Percentiles rank a stretch among this genome's conserved stretches.
phyloP scores from a whole-genome alignment of 2,329 filamentous ascomycete genomes.

The Chaetomiaceae sp. region DNA sequence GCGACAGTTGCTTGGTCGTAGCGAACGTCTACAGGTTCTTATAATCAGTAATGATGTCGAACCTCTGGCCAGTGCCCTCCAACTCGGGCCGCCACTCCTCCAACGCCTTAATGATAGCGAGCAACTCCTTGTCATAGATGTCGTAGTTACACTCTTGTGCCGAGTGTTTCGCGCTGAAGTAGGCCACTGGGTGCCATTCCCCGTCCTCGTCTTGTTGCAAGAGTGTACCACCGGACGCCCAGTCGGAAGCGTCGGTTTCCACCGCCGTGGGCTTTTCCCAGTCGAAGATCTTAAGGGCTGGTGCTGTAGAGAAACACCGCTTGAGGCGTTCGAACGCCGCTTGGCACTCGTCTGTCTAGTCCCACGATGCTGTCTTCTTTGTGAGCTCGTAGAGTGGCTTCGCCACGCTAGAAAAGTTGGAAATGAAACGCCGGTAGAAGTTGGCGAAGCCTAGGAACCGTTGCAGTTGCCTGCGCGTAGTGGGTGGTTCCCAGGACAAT shows the following conservation, averaged over 20 bases:
- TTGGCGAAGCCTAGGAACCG: no score
- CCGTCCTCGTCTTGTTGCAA: neutral
- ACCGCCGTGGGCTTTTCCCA: neutral
- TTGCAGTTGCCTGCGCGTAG: neutral
- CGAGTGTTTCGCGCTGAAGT: neutral
- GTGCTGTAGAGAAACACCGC: neutral
- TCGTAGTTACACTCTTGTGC: neutral
- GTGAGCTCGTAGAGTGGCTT: neutral
- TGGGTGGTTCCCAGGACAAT: neutral
- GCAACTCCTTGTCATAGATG: neutral
- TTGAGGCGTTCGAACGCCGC: neutral
- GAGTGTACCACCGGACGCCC: no score
- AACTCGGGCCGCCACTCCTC: neutral
- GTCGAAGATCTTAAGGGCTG: neutral
- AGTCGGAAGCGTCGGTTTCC: no score
- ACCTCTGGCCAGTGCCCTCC: neutral
- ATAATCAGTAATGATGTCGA: no score
- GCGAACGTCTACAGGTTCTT: no score
- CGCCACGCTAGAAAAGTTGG: neutral
- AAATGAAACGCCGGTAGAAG: conserved; percentile 7
- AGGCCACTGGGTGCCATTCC: neutral
- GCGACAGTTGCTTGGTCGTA: no score
- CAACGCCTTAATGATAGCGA: neutral
- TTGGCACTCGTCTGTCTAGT: neutral
- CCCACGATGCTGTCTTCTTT: neutral